Evolutionary conservation across 805 yeast genomes (phyloP).

Genomic region (Grigorovia humatica): DNA sequence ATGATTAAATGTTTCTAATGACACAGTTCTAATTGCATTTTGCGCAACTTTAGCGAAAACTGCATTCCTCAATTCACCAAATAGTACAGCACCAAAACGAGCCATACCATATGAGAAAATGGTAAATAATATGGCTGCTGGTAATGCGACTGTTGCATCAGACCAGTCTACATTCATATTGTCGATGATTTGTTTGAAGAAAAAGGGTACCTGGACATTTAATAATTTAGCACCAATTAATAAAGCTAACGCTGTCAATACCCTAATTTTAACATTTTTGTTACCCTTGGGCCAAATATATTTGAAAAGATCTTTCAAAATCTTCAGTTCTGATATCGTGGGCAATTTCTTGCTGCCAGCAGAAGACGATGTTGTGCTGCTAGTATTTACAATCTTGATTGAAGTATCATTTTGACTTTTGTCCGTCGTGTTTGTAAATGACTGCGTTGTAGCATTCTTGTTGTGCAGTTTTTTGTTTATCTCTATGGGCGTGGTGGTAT

Average conservation of each 20-base stretch:
- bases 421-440: too few species aligned
- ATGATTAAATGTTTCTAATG: constrained; percentile 77
- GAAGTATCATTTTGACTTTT: too few species aligned
- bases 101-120: constrained; percentile 89
- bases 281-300: constrained; percentile 79
- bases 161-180: constrained; percentile 88
- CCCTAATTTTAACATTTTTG: constrained; percentile 58
- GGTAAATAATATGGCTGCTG: constrained; percentile 44
- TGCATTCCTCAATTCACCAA: constrained; percentile 93
- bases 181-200: constrained; percentile 80
- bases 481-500: background rate
- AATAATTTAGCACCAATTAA: constrained; percentile 73
- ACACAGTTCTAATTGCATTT: constrained; percentile 83
- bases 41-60: constrained; percentile 94
- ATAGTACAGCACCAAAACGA: constrained; percentile 84
- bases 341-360: constrained; percentile 11
- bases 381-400: background rate
- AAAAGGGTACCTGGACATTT: constrained; percentile 94
- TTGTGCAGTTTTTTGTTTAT: background rate
- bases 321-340: constrained; percentile 34
- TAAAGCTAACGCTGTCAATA: constrained; percentile 60
- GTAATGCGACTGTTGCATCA: constrained; percentile 49
- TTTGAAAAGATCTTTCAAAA: constrained; percentile 51
- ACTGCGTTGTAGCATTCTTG: background rate
- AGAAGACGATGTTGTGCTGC: background rate